These are phyloP conservation scores for sorghum (Sorghum bicolor) DNA, from an alignment of 176 grass and related monocot species.

Conservation along the genomic window DNA sequence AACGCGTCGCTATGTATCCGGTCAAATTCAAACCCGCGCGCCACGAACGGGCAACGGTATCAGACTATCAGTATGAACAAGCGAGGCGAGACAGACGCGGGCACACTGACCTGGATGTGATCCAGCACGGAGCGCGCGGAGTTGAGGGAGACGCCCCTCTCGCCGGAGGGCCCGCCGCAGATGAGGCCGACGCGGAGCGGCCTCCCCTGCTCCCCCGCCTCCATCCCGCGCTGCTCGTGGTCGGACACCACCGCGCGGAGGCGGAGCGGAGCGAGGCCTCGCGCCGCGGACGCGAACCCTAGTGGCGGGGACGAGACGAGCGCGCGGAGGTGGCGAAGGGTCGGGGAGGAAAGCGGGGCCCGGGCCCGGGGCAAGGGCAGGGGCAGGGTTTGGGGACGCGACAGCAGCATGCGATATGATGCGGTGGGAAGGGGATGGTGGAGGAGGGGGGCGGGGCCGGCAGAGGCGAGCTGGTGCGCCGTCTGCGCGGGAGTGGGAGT, in stretches of 20 bases:
- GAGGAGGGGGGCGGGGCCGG: no score
- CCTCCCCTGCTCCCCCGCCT: conserved; percentile 10
- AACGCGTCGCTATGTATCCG: no score
- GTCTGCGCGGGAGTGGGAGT: no score
- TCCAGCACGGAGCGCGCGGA: conserved; percentile 85
- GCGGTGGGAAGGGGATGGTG: not conserved
- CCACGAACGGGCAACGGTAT: not conserved
- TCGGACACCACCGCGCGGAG: not conserved
- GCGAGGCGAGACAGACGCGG: no score
- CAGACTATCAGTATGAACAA: not conserved
- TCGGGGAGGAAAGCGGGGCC: conserved; percentile 8
- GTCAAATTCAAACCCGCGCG: not conserved
- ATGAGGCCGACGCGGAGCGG: conserved; percentile 71
- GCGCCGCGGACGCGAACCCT: not conserved
- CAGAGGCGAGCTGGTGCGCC: not conserved
- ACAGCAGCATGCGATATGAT: conserved; percentile 17
- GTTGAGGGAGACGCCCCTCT: conserved; percentile 89
- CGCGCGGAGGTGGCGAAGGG: not conserved
- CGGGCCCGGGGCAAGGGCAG: not conserved
- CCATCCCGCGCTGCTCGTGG: not conserved
- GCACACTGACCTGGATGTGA: conserved; percentile 60
- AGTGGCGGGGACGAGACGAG: not conserved
- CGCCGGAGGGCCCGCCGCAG: conserved; percentile 85
- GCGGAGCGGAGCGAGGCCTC: not conserved
- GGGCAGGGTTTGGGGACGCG: not conserved